Conservation (phyloP, 2,329 filamentous ascomycete species). For the Alternaria triticina region DNA sequence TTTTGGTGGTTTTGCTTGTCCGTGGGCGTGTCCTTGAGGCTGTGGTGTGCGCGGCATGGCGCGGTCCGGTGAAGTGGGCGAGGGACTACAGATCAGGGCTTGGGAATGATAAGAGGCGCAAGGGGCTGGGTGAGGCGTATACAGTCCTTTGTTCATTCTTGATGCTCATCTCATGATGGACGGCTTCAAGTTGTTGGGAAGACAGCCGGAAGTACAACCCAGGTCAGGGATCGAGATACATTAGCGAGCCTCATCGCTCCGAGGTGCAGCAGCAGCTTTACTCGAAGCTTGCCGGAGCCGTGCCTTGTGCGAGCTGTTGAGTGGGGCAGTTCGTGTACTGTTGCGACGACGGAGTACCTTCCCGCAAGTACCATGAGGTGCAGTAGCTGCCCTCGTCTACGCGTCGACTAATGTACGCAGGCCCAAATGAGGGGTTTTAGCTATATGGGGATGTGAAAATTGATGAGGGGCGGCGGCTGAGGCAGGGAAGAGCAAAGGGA, state of each 20-base stretch:
- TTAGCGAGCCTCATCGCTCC: constrained; percentile 10
- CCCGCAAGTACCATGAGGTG: constrained; percentile 29
- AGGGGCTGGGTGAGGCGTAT: background rate
- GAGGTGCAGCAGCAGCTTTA: constrained; percentile 26
- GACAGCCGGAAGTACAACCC: background rate
- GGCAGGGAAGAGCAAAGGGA: background rate
- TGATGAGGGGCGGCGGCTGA: constrained; percentile 5
- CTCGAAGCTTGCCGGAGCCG: constrained; percentile 20
- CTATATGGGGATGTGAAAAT: constrained; percentile 7
- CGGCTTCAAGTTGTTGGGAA: background rate
- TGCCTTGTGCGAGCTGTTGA: constrained; percentile 20
- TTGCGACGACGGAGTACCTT: constrained; percentile 25
- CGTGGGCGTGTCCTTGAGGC: background rate
- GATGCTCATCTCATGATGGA: background rate
- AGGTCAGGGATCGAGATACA: background rate
- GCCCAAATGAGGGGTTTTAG: constrained; percentile 26
- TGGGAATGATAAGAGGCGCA: background rate
- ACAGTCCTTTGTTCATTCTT: background rate
- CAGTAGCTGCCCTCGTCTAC: constrained; percentile 27
- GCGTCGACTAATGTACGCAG: constrained; percentile 35
- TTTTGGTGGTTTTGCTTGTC: background rate
- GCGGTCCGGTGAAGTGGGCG: background rate
- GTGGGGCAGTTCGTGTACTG: constrained; percentile 15
- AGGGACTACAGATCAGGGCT: background rate
- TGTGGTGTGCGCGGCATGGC: background rate